Conservation (phyloP, 345 rosid species). For the Aethionema arabicum region DNA sequence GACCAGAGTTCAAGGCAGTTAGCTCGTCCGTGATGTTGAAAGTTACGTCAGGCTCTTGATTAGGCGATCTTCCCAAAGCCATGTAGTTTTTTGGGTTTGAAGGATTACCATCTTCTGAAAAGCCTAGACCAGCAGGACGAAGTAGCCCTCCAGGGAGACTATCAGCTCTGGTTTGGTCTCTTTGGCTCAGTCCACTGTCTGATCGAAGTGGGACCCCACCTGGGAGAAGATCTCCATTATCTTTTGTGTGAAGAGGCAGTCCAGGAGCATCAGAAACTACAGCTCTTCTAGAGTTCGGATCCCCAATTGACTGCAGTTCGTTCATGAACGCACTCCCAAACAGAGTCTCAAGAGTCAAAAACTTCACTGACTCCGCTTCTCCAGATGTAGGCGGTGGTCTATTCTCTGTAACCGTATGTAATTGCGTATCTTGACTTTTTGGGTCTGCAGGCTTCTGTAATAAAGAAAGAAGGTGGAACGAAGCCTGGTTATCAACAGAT, state of each 20-base stretch:
- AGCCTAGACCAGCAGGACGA: conserved; percentile 45
- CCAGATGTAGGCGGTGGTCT: conserved; percentile 38
- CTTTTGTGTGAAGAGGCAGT: conserved; percentile 28
- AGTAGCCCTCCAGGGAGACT: conserved; percentile 44
- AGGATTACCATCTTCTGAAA: conserved; percentile 44
- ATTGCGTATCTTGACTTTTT: conserved; percentile 31
- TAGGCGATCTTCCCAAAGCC: conserved; percentile 44
- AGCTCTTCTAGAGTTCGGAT: conserved; percentile 46
- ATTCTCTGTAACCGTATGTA: conserved; percentile 38
- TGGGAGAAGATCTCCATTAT: conserved; percentile 35
- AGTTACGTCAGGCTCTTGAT: conserved; percentile 49
- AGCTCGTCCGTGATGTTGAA: conserved; percentile 59
- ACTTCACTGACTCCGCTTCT: conserved; percentile 50
- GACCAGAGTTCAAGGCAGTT: conserved; percentile 56
- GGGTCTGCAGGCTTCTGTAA: conserved; percentile 56
- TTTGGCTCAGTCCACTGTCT: conserved; percentile 39
- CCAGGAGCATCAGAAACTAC: conserved; percentile 47
- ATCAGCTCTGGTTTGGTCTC: conserved; percentile 51
- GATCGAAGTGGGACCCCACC: conserved; percentile 37
- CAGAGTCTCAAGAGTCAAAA: conserved; percentile 84
- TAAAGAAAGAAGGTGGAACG: conserved; percentile 87
- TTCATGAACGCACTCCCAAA: conserved; percentile 96
- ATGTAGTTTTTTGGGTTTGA: conserved; percentile 34
- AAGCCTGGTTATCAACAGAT: conserved; percentile 58
- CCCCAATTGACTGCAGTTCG: conserved; percentile 79